Percentiles rank a stretch among this genome's conserved stretches.
These are phyloP conservation scores for Komagataella populi DNA, from an alignment of 805 yeast genomes.

Conservation along the genomic window DNA sequence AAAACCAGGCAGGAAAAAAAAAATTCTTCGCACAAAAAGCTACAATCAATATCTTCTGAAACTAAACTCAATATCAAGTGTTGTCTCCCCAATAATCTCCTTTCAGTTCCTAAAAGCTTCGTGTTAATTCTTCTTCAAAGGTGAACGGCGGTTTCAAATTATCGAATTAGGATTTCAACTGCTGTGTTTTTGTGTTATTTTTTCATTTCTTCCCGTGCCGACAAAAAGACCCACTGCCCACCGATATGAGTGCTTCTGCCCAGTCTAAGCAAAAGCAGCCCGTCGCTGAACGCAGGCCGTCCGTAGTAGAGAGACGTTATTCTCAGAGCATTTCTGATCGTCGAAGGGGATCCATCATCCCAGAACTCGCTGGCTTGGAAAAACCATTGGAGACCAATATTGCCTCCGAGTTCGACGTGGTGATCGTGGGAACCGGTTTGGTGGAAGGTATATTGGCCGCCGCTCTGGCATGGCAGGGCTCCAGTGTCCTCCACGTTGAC, in stretches of 20 bases:
- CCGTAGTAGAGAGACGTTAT: conserved; percentile 26
- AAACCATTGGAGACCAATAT: conserved; percentile 49
- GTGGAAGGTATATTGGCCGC: conserved; percentile 85
- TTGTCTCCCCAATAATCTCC: background rate
- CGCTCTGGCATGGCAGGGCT: conserved; percentile 96
- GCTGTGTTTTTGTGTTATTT: background rate
- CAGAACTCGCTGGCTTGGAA: conserved; percentile 67
- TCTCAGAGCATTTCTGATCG: conserved; percentile 7
- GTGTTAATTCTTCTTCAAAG: background rate
- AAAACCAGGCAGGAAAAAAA: background rate
- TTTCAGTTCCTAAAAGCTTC: background rate
- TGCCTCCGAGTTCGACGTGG: conserved; percentile 73
- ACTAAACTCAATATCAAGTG: background rate
- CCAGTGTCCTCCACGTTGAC: conserved; percentile 85
- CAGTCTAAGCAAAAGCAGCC: conserved; percentile 37
- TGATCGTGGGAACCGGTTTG: conserved; percentile 87
- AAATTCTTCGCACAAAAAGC: background rate
- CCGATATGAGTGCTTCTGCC: conserved; percentile 4
- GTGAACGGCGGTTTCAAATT: background rate
- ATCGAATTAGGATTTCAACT: background rate
- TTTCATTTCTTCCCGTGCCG: background rate
- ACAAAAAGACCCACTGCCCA: background rate
- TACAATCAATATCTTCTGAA: background rate
- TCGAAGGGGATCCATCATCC: conserved; percentile 31
- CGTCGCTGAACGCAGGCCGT: conserved; percentile 56